These are phyloP conservation scores for Chalaropsis ovoidea DNA, from an alignment of 2,329 filamentous ascomycete genomes.

Conservation along the genomic window DNA sequence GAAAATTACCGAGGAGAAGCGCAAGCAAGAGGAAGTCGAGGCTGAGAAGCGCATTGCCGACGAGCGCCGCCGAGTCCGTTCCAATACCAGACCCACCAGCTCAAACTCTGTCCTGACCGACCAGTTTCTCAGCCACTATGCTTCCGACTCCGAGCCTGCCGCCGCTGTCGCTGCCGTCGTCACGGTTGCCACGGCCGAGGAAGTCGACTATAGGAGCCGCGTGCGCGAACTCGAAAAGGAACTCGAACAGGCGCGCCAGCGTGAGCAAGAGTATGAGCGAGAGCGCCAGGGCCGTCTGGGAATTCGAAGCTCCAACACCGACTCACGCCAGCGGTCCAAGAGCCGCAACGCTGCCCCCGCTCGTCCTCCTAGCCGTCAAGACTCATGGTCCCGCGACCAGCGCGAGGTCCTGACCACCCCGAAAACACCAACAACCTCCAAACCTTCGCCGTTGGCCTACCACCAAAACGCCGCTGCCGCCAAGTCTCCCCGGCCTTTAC, in stretches of 20 bases:
- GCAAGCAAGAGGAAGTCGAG: constrained; percentile 61
- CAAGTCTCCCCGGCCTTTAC: constrained; percentile 37
- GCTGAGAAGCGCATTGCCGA: constrained; percentile 56
- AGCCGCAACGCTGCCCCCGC: constrained; percentile 32
- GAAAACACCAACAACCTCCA: constrained; percentile 16
- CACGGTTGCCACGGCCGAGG: constrained; percentile 32
- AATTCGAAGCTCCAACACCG: constrained; percentile 26
- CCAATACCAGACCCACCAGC: constrained; percentile 34
- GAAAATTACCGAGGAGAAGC: constrained; percentile 64
- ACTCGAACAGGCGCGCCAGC: constrained; percentile 50
- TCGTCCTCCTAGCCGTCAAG: constrained; percentile 43
- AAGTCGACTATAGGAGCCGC: constrained; percentile 50
- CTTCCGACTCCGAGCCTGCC: constrained; percentile 60
- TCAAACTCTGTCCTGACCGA: constrained; percentile 23
- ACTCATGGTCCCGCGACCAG: constrained; percentile 57
- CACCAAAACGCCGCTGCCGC: constrained; percentile 35
- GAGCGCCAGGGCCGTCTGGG: constrained; percentile 43
- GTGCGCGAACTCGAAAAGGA: constrained; percentile 72
- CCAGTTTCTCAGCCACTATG: constrained; percentile 47
- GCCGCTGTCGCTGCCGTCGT: constrained; percentile 39
- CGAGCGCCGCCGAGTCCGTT: constrained; percentile 54
- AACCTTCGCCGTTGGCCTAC: constrained; percentile 36
- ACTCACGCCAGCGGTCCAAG: constrained; percentile 34
- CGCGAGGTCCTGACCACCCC: constrained; percentile 48
- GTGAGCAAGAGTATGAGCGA: constrained; percentile 54